Conservation (phyloP, 345 rosid species). For the Ailanthus altissimus region DNA sequence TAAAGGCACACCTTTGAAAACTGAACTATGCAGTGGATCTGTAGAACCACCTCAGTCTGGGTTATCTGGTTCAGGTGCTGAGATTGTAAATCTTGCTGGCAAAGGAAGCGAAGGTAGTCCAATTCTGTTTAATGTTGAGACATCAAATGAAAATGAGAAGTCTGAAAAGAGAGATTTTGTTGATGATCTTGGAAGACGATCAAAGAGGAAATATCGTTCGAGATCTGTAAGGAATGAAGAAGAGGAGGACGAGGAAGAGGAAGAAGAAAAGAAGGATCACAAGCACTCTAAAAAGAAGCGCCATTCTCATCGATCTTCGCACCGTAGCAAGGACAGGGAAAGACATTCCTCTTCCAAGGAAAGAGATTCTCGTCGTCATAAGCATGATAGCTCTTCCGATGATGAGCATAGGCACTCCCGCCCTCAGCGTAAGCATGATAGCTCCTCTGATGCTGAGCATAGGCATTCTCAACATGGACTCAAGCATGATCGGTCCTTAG, state of each 20-base stretch:
- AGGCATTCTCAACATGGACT: conserved; percentile 22
- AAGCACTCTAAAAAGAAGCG: conserved; percentile 52
- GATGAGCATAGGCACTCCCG: conserved; percentile 29
- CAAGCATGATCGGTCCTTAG: conserved; percentile 35
- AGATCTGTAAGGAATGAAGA: conserved; percentile 50
- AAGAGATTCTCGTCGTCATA: conserved; percentile 32
- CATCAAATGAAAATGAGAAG: conserved; percentile 33
- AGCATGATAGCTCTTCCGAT: conserved; percentile 36
- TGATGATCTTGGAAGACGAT: conserved; percentile 55
- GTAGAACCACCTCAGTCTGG: conserved; percentile 54
- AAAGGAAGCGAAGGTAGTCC: conserved; percentile 59
- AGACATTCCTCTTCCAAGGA: conserved; percentile 54
- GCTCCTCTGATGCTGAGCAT: conserved; percentile 33
- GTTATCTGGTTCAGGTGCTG: conserved; percentile 46
- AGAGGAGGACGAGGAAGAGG: conserved; percentile 41
- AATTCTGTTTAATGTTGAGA: conserved; percentile 38
- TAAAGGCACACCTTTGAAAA: conserved; percentile 52
- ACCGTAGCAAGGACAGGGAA: conserved; percentile 44
- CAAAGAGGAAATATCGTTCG: conserved; percentile 73
- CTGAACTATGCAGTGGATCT: conserved; percentile 52
- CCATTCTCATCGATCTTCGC: conserved; percentile 44
- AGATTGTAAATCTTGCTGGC: conserved; percentile 21
- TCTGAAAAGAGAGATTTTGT: conserved; percentile 37
- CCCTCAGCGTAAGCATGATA: conserved; percentile 27
- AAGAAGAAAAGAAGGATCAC: conserved; percentile 41